Percentiles rank a stretch among this genome's conserved stretches.
These are phyloP conservation scores for Medicago ruthenica DNA, from an alignment of 306 rosid species.

Conservation along the genomic window DNA sequence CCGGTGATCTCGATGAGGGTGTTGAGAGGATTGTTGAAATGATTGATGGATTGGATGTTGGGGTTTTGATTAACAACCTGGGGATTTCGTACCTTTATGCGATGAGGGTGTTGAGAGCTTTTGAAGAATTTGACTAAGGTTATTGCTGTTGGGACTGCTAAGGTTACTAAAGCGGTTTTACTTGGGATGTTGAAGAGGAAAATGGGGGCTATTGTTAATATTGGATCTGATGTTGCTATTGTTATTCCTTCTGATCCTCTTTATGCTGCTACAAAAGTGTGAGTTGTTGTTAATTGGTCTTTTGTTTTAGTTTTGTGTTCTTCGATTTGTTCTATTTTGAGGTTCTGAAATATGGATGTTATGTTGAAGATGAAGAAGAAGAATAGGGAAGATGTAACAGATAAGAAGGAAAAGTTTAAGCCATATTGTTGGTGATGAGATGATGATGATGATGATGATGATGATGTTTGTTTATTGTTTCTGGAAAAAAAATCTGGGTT, in stretches of 20 bases:
- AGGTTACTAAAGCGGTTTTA: constrained; percentile 84
- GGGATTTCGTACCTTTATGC: constrained; percentile 96
- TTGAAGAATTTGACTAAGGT: constrained; percentile 72
- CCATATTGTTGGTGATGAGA: no score
- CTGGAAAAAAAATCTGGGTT: no score
- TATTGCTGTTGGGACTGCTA: constrained; percentile 84
- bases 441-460: no score
- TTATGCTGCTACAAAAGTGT: constrained; percentile 98
- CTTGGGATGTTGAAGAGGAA: constrained; percentile 88
- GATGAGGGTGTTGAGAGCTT: constrained; percentile 80
- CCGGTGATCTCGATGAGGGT: constrained; percentile 79
- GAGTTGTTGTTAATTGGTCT: constrained; percentile 41
- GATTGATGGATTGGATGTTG: constrained; percentile 82
- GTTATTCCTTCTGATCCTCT: constrained; percentile 95
- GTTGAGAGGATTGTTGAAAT: constrained; percentile 55
- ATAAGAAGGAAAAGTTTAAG: no score
- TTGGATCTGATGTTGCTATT: no score
- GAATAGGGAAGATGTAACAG: no score
- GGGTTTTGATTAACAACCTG: constrained; percentile 80
- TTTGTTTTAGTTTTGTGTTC: no score
- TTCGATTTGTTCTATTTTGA: background rate
- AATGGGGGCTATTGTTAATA: constrained; percentile 87
- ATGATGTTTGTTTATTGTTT: no score
- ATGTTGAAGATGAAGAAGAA: no score
- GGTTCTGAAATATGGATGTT: background rate